phyloP scores from a whole-genome alignment of 805 yeast species.

The Cyberlindnera mississippiensis region DNA sequence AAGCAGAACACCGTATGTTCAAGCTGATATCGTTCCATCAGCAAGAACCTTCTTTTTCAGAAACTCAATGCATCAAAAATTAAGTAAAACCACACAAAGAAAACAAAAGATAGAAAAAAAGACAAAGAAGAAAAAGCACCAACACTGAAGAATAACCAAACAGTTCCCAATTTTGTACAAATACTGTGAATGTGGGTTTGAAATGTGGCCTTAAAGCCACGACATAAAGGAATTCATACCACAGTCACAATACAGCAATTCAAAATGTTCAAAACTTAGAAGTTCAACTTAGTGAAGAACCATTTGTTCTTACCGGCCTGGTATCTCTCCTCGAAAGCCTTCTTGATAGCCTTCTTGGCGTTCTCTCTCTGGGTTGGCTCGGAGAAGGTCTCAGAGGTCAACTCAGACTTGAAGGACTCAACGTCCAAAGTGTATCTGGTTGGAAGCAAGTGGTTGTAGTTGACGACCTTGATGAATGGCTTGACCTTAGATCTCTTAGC shows the following conservation, averaged over 20 bases:
- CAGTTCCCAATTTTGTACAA: conserved; percentile 9
- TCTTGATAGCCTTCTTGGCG: conserved; percentile 97
- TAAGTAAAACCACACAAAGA: conserved; percentile 11
- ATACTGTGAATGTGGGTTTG: conserved; percentile 1
- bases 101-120: conserved; percentile 5
- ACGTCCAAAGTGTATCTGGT: conserved; percentile 98
- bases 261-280: conserved; percentile 39
- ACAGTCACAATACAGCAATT: conserved; percentile 2
- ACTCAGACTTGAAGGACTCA: conserved; percentile 87
- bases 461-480: conserved; percentile 97
- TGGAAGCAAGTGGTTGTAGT: conserved; percentile 99
- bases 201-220: background rate
- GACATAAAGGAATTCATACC: background rate
- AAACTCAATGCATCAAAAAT: conserved; percentile 15
- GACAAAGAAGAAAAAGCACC: conserved; percentile 4
- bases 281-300: conserved; percentile 97
- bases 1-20: background rate
- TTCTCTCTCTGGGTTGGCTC: conserved; percentile 98
- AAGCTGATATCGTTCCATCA: too few relatives aligned
- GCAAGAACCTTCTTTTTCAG: background rate
- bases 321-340: conserved; percentile 99
- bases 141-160: conserved; percentile 9
- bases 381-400: conserved; percentile 86
- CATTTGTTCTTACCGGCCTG: conserved; percentile 99
- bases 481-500: conserved; percentile 96